These are phyloP conservation scores for Platanthera guangdongensis DNA, from an alignment of 106 monocot species.

Conservation along the genomic window DNA sequence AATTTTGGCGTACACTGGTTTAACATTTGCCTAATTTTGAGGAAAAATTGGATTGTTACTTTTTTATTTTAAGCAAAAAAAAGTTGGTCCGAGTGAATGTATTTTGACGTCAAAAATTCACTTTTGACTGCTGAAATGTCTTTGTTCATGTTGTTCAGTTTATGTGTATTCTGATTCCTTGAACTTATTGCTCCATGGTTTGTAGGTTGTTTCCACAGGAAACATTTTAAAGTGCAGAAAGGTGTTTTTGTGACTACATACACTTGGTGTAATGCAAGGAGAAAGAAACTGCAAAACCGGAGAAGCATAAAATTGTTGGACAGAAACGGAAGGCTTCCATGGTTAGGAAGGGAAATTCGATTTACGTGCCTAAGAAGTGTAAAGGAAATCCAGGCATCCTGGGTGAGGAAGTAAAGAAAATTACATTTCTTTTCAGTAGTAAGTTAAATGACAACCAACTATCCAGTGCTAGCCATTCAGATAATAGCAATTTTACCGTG, in stretches of 20 bases:
- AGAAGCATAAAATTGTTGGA: not conserved
- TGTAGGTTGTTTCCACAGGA: too few species aligned
- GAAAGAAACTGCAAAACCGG: slow-evolving; percentile 14
- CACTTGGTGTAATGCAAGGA: slow-evolving; percentile 54
- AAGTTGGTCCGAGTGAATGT: not conserved
- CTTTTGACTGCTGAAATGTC: too few species aligned
- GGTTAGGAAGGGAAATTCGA: not conserved
- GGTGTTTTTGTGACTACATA: slow-evolving; percentile 25
- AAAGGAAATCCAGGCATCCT: not conserved
- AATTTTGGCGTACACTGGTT: not conserved
- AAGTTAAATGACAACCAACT: slow-evolving; percentile 15
- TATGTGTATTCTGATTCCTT: too few species aligned
- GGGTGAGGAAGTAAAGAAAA: not conserved
- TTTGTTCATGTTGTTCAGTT: too few species aligned
- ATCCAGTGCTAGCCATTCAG: slow-evolving; percentile 2
- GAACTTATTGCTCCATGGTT: too few species aligned
- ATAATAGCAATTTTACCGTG: too few species aligned
- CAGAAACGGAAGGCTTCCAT: slow-evolving; percentile 7
- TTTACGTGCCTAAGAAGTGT: slow-evolving; percentile 1
- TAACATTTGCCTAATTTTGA: not conserved
- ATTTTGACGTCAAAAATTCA: slow-evolving; percentile 8
- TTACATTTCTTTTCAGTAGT: not conserved
- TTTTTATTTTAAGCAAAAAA: not conserved
- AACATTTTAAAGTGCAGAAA: too few species aligned
- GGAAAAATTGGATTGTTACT: not conserved